Percentiles rank a stretch among this genome's conserved stretches.
Evolutionary conservation across 257 asterid genomes (phyloP).

Genomic region (Petunia axillaris): DNA sequence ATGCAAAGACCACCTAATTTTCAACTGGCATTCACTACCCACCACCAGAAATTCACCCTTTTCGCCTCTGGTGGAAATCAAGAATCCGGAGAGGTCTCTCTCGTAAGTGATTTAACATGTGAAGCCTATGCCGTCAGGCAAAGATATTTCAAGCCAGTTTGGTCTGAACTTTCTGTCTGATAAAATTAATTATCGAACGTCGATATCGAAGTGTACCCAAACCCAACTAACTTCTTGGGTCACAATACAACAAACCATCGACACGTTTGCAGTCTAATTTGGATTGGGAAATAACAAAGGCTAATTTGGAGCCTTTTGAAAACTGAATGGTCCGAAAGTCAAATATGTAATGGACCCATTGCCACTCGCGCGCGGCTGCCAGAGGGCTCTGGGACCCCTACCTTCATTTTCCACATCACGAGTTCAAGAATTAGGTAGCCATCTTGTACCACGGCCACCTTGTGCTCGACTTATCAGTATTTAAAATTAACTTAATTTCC

Average conservation of each 20-base stretch:
- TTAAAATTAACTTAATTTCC: not conserved
- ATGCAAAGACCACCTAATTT: too few relatives aligned
- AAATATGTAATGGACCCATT: constrained; percentile 3
- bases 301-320: not conserved
- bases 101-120: too few relatives aligned
- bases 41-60: too few relatives aligned
- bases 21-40: too few relatives aligned
- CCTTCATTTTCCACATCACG: not conserved
- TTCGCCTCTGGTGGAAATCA: too few relatives aligned
- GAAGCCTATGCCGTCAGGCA: too few relatives aligned
- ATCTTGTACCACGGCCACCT: not conserved
- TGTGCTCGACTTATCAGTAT: not conserved
- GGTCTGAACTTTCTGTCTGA: too few relatives aligned
- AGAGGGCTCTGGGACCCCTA: not conserved
- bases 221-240: not conserved
- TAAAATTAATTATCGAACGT: too few relatives aligned
- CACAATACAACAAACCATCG: not conserved
- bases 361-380: constrained; percentile 10
- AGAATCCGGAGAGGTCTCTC: too few relatives aligned
- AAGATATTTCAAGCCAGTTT: too few relatives aligned
- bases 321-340: not conserved
- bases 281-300: not conserved
- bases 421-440: constrained; percentile 4
- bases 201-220: not conserved
- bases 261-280: not conserved